Evolutionary conservation across 1,139 yeast species (phyloP), one percentile per base, ranked within the genome.

Genomic region (Kodamaea plutei): DNA sequence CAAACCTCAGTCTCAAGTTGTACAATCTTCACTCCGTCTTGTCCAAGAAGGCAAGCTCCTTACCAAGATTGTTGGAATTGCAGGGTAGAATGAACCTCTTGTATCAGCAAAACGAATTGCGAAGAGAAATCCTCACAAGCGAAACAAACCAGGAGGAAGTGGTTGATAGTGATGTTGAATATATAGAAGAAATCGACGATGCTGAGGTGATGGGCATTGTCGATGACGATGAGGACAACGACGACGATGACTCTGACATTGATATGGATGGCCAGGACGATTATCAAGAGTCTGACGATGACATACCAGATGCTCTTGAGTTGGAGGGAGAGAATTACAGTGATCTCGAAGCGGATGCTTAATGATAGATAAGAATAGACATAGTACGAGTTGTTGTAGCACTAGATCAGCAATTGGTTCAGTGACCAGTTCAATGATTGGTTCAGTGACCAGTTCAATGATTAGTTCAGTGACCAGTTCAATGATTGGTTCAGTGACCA

Each of bases 71-170:
- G 33, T 63, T 88, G 44, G 85, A 89, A 27, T 64, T 93, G 36
- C 94, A 88, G 49, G 94, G 95, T 11, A 76, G 91, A 40, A 61
- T 91, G 38, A 79, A 78, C 38, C 72, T 84, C 55, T 65, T 88
- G 22, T 67, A 77, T 44, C 79, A 88, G 21, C 94, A 82, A 52
- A 68, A 79, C 36, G 78, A 73, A 33, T 61, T 87, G 41, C 77
- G 93, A 47, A 63, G 70, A 22, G 85, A 79, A 36, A 60, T 78
- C 15, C 55, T 66, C 28, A 45, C 36, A 8, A 38, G 35, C 20
- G 50, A 41, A 14, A 35, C 31, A 14, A 46, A 37, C 19, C 40
- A 50, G 7, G 61, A 57, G 6, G 54, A 57, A 6, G 68, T 57
- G 8, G 52, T 48, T 11, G 64, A 55, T 21, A 51, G 49, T 31